A percentile compares a stretch with the other conserved stretches of the same genome.
phyloP scores from a whole-genome alignment of 305 asterid genomes.

The Fraxinus floribunda region DNA sequence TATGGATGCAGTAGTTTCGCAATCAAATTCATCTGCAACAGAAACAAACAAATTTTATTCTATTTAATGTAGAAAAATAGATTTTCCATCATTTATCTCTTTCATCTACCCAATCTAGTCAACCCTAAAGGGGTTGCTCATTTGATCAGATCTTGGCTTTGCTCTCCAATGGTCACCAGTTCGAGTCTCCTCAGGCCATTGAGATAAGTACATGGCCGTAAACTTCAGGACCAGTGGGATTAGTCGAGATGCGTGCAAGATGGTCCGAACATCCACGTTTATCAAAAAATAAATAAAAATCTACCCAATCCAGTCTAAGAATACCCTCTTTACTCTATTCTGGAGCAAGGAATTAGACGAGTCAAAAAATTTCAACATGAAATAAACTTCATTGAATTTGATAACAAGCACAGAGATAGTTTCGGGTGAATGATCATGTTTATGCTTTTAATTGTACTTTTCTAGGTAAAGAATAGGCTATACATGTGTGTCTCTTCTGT shows the following conservation, averaged over 20 bases:
- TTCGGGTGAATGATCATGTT: not conserved
- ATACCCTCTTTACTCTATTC: not conserved
- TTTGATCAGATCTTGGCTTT: too few relatives aligned
- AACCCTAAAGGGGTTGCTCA: too few relatives aligned
- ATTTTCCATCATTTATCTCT: not conserved
- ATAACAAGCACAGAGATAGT: not conserved
- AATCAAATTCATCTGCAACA: conserved; percentile 69
- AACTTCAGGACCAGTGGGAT: too few relatives aligned
- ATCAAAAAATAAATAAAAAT: not conserved
- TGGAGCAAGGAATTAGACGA: not conserved
- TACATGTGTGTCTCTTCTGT: not conserved
- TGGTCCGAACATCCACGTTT: too few relatives aligned
- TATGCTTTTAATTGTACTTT: not conserved
- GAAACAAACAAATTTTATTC: not conserved
- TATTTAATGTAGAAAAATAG: not conserved
- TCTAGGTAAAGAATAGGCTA: not conserved
- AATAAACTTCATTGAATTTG: not conserved
- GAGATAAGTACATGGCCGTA: too few relatives aligned
- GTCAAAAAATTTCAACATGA: not conserved
- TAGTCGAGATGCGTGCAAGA: too few relatives aligned
- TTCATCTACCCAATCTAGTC: not conserved
- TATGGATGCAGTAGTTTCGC: conserved; percentile 77
- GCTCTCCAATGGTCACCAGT: too few relatives aligned
- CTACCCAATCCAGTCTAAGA: not conserved
- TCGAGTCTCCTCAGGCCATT: too few relatives aligned